Evolutionary conservation across 441 rosid species (phyloP).

Genomic region (Gossypium gossypioides): DNA sequence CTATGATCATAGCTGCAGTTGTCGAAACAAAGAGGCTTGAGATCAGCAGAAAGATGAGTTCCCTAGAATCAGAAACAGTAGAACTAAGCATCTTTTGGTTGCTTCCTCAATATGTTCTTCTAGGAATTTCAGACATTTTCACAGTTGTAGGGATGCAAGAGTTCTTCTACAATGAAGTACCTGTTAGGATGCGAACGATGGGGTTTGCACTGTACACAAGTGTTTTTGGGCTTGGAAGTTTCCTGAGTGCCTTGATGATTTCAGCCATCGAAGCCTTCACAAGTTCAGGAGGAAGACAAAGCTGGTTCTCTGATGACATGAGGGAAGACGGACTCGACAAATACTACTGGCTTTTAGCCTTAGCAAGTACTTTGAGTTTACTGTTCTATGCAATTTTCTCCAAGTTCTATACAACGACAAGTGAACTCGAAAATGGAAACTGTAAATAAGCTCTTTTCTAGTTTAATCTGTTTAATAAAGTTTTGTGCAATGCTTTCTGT

Average conservation of each 20-base stretch:
- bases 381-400: conserved; percentile 46
- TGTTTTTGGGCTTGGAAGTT: conserved; percentile 88
- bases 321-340: conserved; percentile 58
- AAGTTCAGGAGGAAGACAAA: conserved; percentile 28
- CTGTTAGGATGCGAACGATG: conserved; percentile 72
- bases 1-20: conserved; percentile 69
- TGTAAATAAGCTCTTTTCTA: conserved; percentile 14
- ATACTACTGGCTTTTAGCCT: conserved; percentile 67
- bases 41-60: conserved; percentile 24
- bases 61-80: conserved; percentile 18
- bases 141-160: conserved; percentile 96
- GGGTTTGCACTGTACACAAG: conserved; percentile 80
- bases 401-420: conserved; percentile 33
- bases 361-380: conserved; percentile 49
- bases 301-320: conserved; percentile 91
- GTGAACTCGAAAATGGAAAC: conserved; percentile 27
- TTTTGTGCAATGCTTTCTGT: not conserved
- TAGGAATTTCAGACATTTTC: conserved; percentile 79
- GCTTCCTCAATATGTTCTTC: conserved; percentile 70
- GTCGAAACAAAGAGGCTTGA: conserved; percentile 60
- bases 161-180: conserved; percentile 81
- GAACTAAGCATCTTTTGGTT: conserved; percentile 67
- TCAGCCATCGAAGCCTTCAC: conserved; percentile 43
- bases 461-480: not conserved
- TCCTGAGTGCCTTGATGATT: conserved; percentile 65